Percentiles rank a stretch among this genome's conserved stretches.
Evolutionary conservation across 2,329 filamentous ascomycete genomes (phyloP).

Genomic region (Colletotrichum karsti): DNA sequence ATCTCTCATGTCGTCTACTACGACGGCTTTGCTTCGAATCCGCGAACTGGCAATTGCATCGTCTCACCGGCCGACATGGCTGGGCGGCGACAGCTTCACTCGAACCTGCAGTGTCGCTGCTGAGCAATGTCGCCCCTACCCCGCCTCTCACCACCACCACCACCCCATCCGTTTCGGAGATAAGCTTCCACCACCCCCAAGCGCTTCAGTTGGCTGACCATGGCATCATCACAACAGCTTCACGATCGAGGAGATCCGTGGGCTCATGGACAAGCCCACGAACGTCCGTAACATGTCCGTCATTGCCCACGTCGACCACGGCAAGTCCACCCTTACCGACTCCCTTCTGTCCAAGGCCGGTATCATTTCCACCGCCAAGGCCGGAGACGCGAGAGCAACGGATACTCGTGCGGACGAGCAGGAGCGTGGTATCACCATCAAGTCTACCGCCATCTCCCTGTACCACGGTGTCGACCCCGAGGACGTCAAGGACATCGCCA

Average conservation of each 20-base stretch:
- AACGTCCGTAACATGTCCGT: constrained; percentile 97
- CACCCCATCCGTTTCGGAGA: constrained; percentile 39
- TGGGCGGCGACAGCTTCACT: constrained; percentile 1
- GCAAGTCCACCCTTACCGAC: constrained; percentile 99
- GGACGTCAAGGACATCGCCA: constrained; percentile 93
- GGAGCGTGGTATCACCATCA: constrained; percentile 99
- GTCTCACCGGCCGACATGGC: background rate
- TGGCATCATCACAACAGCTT: constrained; percentile 74
- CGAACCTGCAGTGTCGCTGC: background rate
- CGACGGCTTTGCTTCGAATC: background rate
- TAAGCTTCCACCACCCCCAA: constrained; percentile 38
- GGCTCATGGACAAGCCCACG: constrained; percentile 80
- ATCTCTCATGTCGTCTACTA: constrained; percentile 5
- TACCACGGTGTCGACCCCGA: constrained; percentile 88
- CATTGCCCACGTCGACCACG: constrained; percentile 99
- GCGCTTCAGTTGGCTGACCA: constrained; percentile 54
- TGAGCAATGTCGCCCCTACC: constrained; percentile 16
- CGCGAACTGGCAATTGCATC: background rate
- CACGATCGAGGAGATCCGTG: constrained; percentile 93
- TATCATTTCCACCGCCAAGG: constrained; percentile 99
- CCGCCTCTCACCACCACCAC: constrained; percentile 4
- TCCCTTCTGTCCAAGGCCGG: constrained; percentile 98
- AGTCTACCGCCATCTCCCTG: constrained; percentile 99
- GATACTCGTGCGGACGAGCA: constrained; percentile 98
- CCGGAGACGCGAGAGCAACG: constrained; percentile 93